A percentile compares a stretch with the other conserved stretches of the same genome.
Evolutionary conservation across 176 grass and related monocot species (phyloP).

Genomic region (Phyllostachys edulis): DNA sequence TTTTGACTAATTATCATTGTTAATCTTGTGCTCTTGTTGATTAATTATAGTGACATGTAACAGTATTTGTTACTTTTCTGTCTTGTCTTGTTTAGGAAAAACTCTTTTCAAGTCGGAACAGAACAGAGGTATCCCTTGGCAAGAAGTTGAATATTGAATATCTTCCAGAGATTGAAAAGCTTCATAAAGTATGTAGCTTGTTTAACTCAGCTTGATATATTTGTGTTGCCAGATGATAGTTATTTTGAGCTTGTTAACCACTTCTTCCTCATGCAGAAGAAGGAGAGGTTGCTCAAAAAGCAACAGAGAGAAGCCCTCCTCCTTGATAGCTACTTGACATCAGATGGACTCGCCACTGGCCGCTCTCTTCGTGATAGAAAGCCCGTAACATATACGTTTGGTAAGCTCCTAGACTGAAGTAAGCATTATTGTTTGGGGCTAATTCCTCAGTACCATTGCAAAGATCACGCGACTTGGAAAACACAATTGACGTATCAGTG

Average conservation of each 20-base stretch:
- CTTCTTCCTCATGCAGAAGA: constrained; percentile 67
- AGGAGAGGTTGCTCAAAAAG: constrained; percentile 92
- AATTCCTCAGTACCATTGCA: background rate
- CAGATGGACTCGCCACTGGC: constrained; percentile 74
- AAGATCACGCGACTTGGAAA: background rate
- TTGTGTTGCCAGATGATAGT: background rate
- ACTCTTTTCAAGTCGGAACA: constrained; percentile 91
- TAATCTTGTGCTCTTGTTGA: constrained; percentile 1
- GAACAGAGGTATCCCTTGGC: constrained; percentile 90
- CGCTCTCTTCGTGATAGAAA: constrained; percentile 95
- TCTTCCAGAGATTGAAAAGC: constrained; percentile 94
- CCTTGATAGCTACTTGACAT: constrained; percentile 78
- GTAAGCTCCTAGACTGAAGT: constrained; percentile 47
- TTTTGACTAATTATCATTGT: background rate
- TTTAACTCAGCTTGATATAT: constrained; percentile 30
- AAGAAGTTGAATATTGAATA: constrained; percentile 99
- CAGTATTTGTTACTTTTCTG: constrained; percentile 13
- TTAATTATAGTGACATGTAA: background rate
- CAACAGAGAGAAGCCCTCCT: constrained; percentile 99
- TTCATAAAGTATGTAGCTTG: constrained; percentile 67
- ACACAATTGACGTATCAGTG: background rate
- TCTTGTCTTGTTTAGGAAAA: constrained; percentile 72
- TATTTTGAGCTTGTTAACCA: constrained; percentile 31
- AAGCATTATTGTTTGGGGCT: constrained; percentile 17
- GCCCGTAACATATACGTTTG: constrained; percentile 96